Evolutionary conservation across 2,329 filamentous ascomycete species (phyloP).

Genomic region (Talaromyces sp.): DNA sequence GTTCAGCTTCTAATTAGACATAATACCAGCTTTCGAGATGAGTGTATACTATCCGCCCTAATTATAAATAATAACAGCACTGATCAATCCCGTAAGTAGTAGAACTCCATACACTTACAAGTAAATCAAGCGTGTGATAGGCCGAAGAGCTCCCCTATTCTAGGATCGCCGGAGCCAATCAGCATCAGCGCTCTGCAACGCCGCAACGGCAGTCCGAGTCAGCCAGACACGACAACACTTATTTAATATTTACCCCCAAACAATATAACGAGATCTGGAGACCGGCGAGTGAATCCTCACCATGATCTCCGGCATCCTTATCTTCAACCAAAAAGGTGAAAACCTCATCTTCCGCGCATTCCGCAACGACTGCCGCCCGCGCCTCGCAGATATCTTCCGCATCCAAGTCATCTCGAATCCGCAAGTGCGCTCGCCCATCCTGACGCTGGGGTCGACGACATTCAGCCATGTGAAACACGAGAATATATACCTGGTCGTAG

Average conservation of each 20-base stretch:
- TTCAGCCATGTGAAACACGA: slow-evolving; percentile 99
- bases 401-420: slow-evolving; percentile 99
- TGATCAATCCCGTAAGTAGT: not conserved
- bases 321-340: slow-evolving; percentile 99
- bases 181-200: not conserved
- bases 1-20: not conserved
- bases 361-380: slow-evolving; percentile 95
- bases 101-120: not conserved
- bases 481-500: slow-evolving; percentile 95
- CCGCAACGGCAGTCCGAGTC: not conserved
- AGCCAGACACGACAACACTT: not conserved
- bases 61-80: not conserved
- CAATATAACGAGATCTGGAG: slow-evolving; percentile 7
- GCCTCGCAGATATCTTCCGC: slow-evolving; percentile 96
- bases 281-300: slow-evolving; percentile 12
- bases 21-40: not conserved
- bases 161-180: slow-evolving; percentile 4
- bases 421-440: slow-evolving; percentile 93
- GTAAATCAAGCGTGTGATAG: not conserved
- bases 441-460: slow-evolving; percentile 94
- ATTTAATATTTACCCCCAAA: not conserved
- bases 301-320: slow-evolving; percentile 95
- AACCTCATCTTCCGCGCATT: slow-evolving; percentile 99
- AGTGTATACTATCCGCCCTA: not conserved
- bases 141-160: slow-evolving; percentile 7